Base-by-base conservation (phyloP, 1,284 basidiomycete species). In the Rhodotorula sp. region DNA sequence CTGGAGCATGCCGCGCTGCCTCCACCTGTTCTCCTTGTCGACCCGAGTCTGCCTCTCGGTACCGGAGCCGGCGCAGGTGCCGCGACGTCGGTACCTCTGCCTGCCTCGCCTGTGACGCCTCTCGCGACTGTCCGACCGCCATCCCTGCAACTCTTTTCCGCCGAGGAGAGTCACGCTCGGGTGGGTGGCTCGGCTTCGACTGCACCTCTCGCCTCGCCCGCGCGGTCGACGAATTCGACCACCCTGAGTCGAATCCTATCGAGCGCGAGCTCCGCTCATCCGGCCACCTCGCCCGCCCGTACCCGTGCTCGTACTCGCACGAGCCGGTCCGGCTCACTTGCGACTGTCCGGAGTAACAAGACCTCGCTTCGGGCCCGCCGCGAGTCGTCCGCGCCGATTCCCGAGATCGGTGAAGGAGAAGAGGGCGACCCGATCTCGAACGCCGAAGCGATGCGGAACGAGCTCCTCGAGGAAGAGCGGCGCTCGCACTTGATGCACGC, bases 401-500 rank as follows among this genome's bases (percentile, higher is more conserved):
- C 56, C 46, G 52, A 62, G 15, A 52, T 49, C 65, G 54, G 47
- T 14, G 58, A 52, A 2, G 29, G 31, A 16, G 58, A 52, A 2
- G 43, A 49, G 8, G 65, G 60, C 23, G 67, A 58, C 29, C 61
- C 65, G 34, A 54, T 76, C 59, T 72, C 72, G 43, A 72, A 72
- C 62, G 23, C 57, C 1, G 68, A 58, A 14, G 75, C 75, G 16
- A 39, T 76, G 58, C 56, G 67, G 3, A 64, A 47, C 34, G 75
- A 76, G 58, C 20, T 76, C 26, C 51, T 76, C 15, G 70, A 74
- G 52, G 75, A 76, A 49, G 75, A 74, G 67, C 46, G 73, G n/a
- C 6, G n/a, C 20, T 64, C 62, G 20, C 75, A 76, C 29, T 51
- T 62, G 15, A 31, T 51, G 61, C 62, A 70, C 5, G 58, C 49